A percentile compares a stretch with the other conserved stretches of the same genome.
phyloP scores from a whole-genome alignment of 2,329 filamentous ascomycete species.

The Cercospora canescens region DNA sequence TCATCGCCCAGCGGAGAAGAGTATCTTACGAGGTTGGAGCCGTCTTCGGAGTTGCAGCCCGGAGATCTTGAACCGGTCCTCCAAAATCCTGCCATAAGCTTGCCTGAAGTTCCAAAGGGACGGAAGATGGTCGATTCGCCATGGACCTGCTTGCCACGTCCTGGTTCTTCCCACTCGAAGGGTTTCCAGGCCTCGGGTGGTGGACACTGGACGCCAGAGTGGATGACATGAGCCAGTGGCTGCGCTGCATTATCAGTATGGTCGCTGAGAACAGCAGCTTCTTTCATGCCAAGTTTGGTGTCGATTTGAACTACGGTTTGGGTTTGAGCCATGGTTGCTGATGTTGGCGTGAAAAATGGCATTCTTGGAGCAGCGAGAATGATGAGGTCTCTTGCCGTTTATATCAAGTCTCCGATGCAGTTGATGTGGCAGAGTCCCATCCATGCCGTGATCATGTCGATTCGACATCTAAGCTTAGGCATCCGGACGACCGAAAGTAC shows the following conservation, averaged over 20 bases:
- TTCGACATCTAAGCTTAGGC: not conserved
- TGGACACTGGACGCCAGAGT: not conserved
- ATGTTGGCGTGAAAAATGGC: not conserved
- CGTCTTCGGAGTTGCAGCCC: not conserved
- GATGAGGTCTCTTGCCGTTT: not conserved
- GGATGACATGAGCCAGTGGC: not conserved
- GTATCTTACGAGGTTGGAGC: not conserved
- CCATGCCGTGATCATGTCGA: not conserved
- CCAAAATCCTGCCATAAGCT: not conserved
- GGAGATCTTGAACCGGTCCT: not conserved
- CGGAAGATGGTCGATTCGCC: not conserved
- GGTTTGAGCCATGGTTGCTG: not conserved
- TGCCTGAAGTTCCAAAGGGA: not conserved
- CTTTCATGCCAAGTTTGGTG: not conserved
- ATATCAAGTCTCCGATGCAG: not conserved
- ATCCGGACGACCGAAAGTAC: not conserved
- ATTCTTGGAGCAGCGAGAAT: not conserved
- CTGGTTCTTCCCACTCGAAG: not conserved
- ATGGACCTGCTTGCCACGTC: not conserved
- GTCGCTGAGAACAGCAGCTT: not conserved
- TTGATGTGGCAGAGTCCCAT: not conserved
- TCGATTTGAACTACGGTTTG: not conserved
- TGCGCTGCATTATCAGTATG: not conserved
- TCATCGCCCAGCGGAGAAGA: not conserved
- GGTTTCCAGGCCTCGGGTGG: not conserved